phyloP scores from a whole-genome alignment of 345 rosid species.

The Eucalyptus shirleyi region DNA sequence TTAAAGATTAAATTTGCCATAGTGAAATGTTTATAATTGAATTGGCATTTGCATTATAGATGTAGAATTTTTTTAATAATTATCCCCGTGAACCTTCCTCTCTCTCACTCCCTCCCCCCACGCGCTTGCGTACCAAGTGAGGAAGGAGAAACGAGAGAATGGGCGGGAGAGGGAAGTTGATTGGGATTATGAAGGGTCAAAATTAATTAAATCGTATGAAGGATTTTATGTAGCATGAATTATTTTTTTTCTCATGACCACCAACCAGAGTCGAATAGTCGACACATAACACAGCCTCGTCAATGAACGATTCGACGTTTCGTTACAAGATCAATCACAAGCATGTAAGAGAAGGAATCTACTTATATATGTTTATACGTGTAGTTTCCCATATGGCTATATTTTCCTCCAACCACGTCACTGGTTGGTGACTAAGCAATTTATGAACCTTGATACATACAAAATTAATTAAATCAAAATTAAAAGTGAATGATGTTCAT shows the following conservation, averaged over 20 bases:
- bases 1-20: neutral
- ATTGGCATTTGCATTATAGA: neutral
- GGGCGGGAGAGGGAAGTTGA: neutral
- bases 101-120: neutral
- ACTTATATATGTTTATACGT: neutral
- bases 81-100: neutral
- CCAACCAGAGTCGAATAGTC: neutral
- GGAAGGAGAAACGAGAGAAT: neutral
- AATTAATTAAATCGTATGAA: too few relatives aligned
- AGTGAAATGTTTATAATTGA: neutral
- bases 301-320: neutral
- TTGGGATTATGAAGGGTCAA: neutral
- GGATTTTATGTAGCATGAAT: neutral
- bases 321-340: neutral
- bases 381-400: neutral
- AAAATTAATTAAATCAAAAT: neutral
- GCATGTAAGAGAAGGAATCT: neutral
- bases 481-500: neutral
- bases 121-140: neutral
- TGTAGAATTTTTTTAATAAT: neutral
- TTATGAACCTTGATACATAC: neutral
- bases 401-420: neutral
- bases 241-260: neutral
- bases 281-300: neutral
- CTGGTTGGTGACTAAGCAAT: neutral